Conservation (phyloP, 2,329 filamentous ascomycete species). For the Nemania serpens region DNA sequence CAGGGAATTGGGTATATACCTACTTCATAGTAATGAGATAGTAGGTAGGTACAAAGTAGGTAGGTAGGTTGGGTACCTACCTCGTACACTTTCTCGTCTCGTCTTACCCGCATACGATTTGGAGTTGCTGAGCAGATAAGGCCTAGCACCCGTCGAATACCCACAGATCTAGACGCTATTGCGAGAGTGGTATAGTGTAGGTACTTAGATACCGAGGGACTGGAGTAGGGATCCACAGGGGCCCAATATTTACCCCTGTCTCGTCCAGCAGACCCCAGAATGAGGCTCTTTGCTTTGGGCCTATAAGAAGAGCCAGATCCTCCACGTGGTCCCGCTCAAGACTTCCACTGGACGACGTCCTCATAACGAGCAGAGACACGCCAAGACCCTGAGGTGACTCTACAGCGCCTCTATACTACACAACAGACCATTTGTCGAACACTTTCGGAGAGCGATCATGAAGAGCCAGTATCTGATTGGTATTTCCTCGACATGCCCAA, state of each 20-base stretch:
- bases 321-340: conserved; percentile 26
- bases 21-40: too few relatives aligned
- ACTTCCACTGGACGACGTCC: conserved; percentile 15
- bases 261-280: conserved; percentile 13
- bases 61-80: background rate
- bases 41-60: background rate
- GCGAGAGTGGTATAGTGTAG: too few relatives aligned
- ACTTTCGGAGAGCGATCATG: conserved; percentile 7
- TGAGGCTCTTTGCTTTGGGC: conserved; percentile 23
- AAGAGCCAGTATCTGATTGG: conserved; percentile 2
- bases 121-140: too few relatives aligned
- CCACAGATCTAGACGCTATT: too few relatives aligned
- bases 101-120: too few relatives aligned
- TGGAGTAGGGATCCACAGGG: conserved; percentile 12
- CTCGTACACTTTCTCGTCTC: too few relatives aligned
- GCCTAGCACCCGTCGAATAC: too few relatives aligned
- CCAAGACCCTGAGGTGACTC: conserved; percentile 15
- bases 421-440: background rate
- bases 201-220: conserved; percentile 13
- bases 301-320: conserved; percentile 4
- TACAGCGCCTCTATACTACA: too few relatives aligned
- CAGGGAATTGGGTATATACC: background rate
- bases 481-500: background rate
- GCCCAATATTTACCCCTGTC: background rate
- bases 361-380: conserved; percentile 1